phyloP scores from a whole-genome alignment of 192 early-diverging fungal genomes.

The Geosiphon pyriformis region DNA sequence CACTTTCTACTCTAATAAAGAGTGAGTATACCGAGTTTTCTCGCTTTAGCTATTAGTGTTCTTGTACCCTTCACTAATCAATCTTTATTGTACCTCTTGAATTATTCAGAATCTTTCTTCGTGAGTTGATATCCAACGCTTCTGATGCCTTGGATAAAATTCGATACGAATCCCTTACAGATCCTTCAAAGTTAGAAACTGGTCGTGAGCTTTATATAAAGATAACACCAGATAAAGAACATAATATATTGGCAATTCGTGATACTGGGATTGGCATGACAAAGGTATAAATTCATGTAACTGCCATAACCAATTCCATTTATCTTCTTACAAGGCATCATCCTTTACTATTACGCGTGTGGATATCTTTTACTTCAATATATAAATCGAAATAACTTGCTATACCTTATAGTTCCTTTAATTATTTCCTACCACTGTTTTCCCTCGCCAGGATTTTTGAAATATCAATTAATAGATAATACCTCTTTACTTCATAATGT shows the following conservation, averaged over 20 bases:
- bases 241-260: conserved; percentile 85
- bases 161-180: conserved; percentile 93
- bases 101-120: conserved; percentile 72
- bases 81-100: background rate
- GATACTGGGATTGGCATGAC: conserved; percentile 93
- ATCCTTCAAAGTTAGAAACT: conserved; percentile 87
- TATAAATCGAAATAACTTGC: too few species aligned
- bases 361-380: too few species aligned
- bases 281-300: conserved; percentile 39
- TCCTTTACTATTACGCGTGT: too few species aligned
- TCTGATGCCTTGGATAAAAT: conserved; percentile 97
- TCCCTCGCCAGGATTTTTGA: too few species aligned
- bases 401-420: too few species aligned
- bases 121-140: conserved; percentile 94
- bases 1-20: conserved; percentile 98
- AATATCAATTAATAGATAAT: too few species aligned
- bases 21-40: conserved; percentile 31
- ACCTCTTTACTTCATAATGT: too few species aligned
- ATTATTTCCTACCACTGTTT: too few species aligned
- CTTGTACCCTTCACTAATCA: background rate
- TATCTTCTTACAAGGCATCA: background rate
- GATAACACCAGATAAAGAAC: conserved; percentile 78
- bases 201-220: conserved; percentile 94
- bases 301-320: background rate
- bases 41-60: background rate